Base-by-base conservation (phyloP, 202 grass and related monocot genomes). In the Hordeum pubiflorum region DNA sequence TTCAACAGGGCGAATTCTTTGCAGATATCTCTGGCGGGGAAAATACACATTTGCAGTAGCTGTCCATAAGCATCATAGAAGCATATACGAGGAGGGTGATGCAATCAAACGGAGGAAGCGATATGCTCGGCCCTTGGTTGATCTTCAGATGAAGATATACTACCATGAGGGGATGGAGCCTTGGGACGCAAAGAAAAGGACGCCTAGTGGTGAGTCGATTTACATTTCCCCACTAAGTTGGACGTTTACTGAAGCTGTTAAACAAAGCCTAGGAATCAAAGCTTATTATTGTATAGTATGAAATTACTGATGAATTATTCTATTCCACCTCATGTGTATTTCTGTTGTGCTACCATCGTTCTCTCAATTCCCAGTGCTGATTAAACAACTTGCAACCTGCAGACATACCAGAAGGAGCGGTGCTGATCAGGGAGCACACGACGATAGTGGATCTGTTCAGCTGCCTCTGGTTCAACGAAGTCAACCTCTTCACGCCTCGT, bases 401-500 rank as follows among this genome's bases (percentile, higher is more conserved):
- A 96, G 96, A 99, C 88, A 83, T 99, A 41, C 96, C 92, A 10
- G 96, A 99, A 66, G 92, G 96, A 79, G 96, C 92, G 0, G 96
- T 99, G 63, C 70, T 99, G 73, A 99, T 99, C 77, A 81, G 92
- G 22, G 96, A 99, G 67, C 96, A 99, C 78, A 99, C 96, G 1
- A 85, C 87, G 10, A 89, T 93, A 83, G 86, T 85, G 2, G 88
- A 99, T 68, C 58, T 96, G 17, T 99, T 99, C 74, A 93, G 96
- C 77, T 99, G 96, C 36, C 96, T 99, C 39, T 99, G 96, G 96
- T 99, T 99, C 82, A 99, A 99, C 0, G 96, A 99, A 75, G 95
- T 98, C 39, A 95, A 99, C 29, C 92, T 99, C 59, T 93, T 99
- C 75, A 99, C 96, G 0, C 96, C 95, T 48, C 76, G 96, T 23